These are phyloP conservation scores for Stellera chamaejasme DNA, from an alignment of 345 rosid species.

Conservation along the genomic window DNA sequence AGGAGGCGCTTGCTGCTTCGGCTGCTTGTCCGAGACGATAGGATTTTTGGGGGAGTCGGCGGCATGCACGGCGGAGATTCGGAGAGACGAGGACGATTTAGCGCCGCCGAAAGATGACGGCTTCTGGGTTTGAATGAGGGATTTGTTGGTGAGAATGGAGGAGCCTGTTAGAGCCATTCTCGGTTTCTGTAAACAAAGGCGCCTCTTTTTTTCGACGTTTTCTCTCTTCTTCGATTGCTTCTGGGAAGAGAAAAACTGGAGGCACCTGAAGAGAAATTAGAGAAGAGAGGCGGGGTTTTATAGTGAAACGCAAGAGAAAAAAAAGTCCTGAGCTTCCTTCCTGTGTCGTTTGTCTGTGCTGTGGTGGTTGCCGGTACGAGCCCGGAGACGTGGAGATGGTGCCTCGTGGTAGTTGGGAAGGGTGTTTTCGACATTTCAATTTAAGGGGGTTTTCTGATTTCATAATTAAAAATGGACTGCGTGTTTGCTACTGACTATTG, in stretches of 20 bases:
- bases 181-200: background rate
- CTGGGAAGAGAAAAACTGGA: background rate
- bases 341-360: background rate
- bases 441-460: no score
- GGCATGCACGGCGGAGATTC: conserved; percentile 51
- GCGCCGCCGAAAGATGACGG: conserved; percentile 12
- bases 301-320: background rate
- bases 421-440: background rate
- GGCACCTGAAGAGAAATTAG: conserved; percentile 9
- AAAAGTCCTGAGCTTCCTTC: background rate
- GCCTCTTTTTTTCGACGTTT: background rate
- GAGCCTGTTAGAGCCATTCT: conserved; percentile 32
- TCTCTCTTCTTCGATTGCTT: background rate
- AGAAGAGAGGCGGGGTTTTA: conserved; percentile 8
- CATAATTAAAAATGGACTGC: no score
- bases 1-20: conserved; percentile 9
- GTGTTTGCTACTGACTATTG: no score
- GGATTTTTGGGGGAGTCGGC: conserved; percentile 35
- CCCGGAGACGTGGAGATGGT: conserved; percentile 1
- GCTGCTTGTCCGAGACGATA: conserved; percentile 13
- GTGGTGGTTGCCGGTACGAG: conserved; percentile 5
- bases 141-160: conserved; percentile 24
- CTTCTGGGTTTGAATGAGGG: conserved; percentile 18
- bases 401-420: conserved; percentile 12
- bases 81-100: conserved; percentile 18